Evolutionary conservation across 345 rosid genomes (phyloP).

Genomic region (Salix arbutifolia): DNA sequence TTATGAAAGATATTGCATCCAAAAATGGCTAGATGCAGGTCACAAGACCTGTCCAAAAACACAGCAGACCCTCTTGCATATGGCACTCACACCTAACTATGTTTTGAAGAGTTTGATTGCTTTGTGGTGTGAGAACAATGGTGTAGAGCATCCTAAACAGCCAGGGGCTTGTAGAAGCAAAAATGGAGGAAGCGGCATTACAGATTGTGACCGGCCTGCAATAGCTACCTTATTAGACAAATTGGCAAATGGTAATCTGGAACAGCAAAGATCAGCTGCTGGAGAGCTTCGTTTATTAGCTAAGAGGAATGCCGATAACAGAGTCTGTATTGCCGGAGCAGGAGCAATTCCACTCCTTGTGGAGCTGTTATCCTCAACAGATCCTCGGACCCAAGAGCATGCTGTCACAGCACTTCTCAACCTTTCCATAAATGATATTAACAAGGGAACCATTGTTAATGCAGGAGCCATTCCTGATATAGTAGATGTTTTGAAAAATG

Average conservation of each 20-base stretch:
- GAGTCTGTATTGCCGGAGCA: slow-evolving; percentile 90
- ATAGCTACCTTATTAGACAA: slow-evolving; percentile 58
- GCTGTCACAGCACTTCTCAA: slow-evolving; percentile 96
- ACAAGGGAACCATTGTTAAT: slow-evolving; percentile 86
- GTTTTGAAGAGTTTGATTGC: slow-evolving; percentile 89
- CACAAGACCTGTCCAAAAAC: slow-evolving; percentile 96
- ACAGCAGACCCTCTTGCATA: slow-evolving; percentile 83
- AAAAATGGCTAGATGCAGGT: slow-evolving; percentile 97
- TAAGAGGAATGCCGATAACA: slow-evolving; percentile 86
- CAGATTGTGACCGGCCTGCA: slow-evolving; percentile 78
- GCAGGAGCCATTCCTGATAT: slow-evolving; percentile 95
- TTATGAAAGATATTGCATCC: slow-evolving; percentile 89
- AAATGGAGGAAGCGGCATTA: slow-evolving; percentile 49
- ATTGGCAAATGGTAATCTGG: slow-evolving; percentile 56
- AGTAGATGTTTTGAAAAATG: slow-evolving; percentile 75
- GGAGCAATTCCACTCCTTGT: slow-evolving; percentile 94
- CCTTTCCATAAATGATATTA: slow-evolving; percentile 87
- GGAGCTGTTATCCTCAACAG: slow-evolving; percentile 70
- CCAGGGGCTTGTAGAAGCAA: slow-evolving; percentile 58
- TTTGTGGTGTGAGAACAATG: slow-evolving; percentile 95
- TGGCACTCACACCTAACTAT: slow-evolving; percentile 84
- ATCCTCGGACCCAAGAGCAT: slow-evolving; percentile 88
- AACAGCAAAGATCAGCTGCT: slow-evolving; percentile 89
- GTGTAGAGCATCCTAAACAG: slow-evolving; percentile 79
- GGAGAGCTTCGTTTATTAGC: slow-evolving; percentile 95